These are phyloP conservation scores for Fomes fomentarius DNA, from an alignment of 1,284 basidiomycete genomes.

Conservation along the genomic window DNA sequence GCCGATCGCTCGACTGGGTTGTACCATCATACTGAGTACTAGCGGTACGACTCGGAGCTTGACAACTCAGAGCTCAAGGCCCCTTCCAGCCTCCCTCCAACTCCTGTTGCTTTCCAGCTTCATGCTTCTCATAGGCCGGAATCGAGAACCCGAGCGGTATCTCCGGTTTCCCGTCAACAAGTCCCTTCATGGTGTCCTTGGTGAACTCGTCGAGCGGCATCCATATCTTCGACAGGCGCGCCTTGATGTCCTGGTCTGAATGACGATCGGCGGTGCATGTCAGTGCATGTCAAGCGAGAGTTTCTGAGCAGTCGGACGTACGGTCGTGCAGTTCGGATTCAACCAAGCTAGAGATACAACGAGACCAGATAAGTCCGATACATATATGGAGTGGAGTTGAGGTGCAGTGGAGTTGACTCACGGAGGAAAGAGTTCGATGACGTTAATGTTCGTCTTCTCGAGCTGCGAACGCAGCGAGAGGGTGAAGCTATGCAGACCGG, in stretches of 20 bases:
- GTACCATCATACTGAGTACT: no score
- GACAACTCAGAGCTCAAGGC: no score
- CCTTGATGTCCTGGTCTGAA: slow-evolving; percentile 57
- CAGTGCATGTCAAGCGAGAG: no score
- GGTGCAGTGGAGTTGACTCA: slow-evolving; percentile 44
- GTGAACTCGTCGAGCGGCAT: slow-evolving; percentile 62
- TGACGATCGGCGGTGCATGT: no score
- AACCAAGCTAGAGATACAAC: slow-evolving; percentile 52
- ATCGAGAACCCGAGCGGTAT: slow-evolving; percentile 24
- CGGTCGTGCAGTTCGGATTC: slow-evolving; percentile 70
- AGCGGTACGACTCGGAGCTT: no score
- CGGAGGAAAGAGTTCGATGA: slow-evolving; percentile 67
- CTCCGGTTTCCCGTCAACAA: slow-evolving; percentile 47
- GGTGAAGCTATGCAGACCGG: slow-evolving; percentile 60
- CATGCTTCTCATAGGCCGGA: background rate
- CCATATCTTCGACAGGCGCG: slow-evolving; percentile 53
- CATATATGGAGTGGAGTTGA: background rate
- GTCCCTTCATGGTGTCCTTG: slow-evolving; percentile 47
- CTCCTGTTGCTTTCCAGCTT: slow-evolving; percentile 2
- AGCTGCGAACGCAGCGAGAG: slow-evolving; percentile 53
- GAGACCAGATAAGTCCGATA: no score
- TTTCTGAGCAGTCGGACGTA: slow-evolving; percentile 25
- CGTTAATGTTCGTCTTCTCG: slow-evolving; percentile 51
- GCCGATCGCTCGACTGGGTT: no score
- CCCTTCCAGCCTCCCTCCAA: slow-evolving; percentile 2